Evolutionary conservation across 1,139 yeast genomes (phyloP), one percentile per base, ranked within the genome.

Genomic region (Hansenula lynferdii): DNA sequence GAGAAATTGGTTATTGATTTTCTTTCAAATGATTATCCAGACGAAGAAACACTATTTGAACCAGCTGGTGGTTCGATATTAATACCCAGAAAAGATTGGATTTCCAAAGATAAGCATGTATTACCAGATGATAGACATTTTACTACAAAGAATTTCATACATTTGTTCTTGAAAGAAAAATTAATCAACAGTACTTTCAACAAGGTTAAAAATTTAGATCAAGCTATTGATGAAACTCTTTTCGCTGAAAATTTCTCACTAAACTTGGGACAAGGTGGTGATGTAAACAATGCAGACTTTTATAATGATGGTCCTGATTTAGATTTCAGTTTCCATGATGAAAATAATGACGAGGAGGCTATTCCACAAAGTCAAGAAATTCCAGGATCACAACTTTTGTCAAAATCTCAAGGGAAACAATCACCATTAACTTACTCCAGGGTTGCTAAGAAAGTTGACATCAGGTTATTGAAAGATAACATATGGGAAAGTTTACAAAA

Each of bases 371-470:
- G 49, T 8, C 53, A 48, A 20, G 30, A 40, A 8, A 28, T n/a
- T 6, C 20, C 35, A 19, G 24, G 37, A n/a, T 40, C 53, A 44
- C 57, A 43, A 39, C 47, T 35, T 43, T 42, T 30, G 54, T 38
- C 30, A 52, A 54, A 40, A 43, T 50, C 42, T 44, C 44, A 21
- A 43, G 61, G 31, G 57, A 54, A 42, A 42, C 64, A 35, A 50
- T 62, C 24, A 47, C 64, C 39, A 63, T 65, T 35, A 64, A 77
- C 73, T 46, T 89, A 81, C 53, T 85, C 96, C 1, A 70, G 85
- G 41, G 79, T 81, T 2, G 89, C 97, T 4, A 90, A 89, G 57
- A 74, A 82, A 48, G 96, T 92, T 22, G 95, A 92, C 58, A 83
- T 92, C 31, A 77, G 77, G 50, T 64, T 75, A 22, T 67, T 92